Conservation (phyloP, 1,139 yeast genomes). For the Candida neerlandica region DNA sequence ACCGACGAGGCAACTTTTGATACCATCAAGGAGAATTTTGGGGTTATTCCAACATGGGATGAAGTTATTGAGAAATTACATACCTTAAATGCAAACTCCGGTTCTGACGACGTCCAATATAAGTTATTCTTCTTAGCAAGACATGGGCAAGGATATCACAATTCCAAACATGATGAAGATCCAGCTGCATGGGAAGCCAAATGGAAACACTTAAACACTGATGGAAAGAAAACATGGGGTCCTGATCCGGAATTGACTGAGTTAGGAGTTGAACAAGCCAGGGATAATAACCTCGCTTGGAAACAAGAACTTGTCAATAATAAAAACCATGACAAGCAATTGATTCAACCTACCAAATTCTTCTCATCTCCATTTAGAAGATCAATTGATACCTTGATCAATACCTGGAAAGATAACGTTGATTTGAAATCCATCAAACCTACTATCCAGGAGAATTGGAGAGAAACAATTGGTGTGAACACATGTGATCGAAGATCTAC, state of each 20-base stretch:
- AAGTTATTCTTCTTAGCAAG: slow-evolving; percentile 46
- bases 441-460: slow-evolving; percentile 40
- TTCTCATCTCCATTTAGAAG: slow-evolving; percentile 41
- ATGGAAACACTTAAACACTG: slow-evolving; percentile 47
- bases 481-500: slow-evolving; percentile 48
- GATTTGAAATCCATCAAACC: slow-evolving; percentile 31
- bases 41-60: slow-evolving; percentile 37
- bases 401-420: slow-evolving; percentile 34
- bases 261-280: slow-evolving; percentile 43
- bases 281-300: slow-evolving; percentile 29
- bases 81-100: slow-evolving; percentile 29
- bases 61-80: slow-evolving; percentile 27
- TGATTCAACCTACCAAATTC: slow-evolving; percentile 32
- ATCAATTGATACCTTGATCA: slow-evolving; percentile 39
- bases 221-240: slow-evolving; percentile 48
- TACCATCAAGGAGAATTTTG: slow-evolving; percentile 44
- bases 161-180: slow-evolving; percentile 43
- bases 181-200: slow-evolving; percentile 49
- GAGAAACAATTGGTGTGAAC: slow-evolving; percentile 49
- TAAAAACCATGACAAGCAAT: slow-evolving; percentile 17
- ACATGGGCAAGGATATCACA: slow-evolving; percentile 52
- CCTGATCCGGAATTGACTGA: slow-evolving; percentile 50
- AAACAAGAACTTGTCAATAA: slow-evolving; percentile 22
- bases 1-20: slow-evolving; percentile 44
- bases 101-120: slow-evolving; percentile 21